Percentiles rank a stretch among this genome's conserved stretches.
These are phyloP conservation scores for Bruguiera parviflora DNA, from an alignment of 345 rosid genomes.

Conservation along the genomic window DNA sequence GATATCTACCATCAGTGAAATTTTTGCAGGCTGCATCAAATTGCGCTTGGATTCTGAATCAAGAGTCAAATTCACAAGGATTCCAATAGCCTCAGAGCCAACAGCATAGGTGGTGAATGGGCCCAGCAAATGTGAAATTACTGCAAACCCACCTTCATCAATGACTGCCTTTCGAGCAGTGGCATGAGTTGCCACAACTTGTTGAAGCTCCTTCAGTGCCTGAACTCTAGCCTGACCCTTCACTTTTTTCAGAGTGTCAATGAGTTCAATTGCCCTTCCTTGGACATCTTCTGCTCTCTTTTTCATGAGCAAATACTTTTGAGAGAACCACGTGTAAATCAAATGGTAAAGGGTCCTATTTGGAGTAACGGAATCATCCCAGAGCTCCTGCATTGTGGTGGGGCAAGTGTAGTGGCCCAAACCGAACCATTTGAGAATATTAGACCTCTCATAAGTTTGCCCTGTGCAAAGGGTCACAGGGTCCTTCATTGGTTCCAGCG, in stretches of 20 bases:
- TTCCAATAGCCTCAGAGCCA: slow-evolving; percentile 59
- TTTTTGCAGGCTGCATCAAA: slow-evolving; percentile 62
- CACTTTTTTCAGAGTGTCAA: slow-evolving; percentile 52
- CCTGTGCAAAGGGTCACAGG: slow-evolving; percentile 80
- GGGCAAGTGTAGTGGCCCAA: slow-evolving; percentile 70
- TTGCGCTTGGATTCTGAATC: slow-evolving; percentile 50
- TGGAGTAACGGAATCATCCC: slow-evolving; percentile 64
- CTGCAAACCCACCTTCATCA: slow-evolving; percentile 51
- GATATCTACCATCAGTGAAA: slow-evolving; percentile 57
- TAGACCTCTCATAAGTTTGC: slow-evolving; percentile 66
- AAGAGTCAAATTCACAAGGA: slow-evolving; percentile 58
- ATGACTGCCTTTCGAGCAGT: slow-evolving; percentile 49
- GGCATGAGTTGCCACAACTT: slow-evolving; percentile 44
- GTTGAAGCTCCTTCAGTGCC: slow-evolving; percentile 60
- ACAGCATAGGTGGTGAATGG: slow-evolving; percentile 68
- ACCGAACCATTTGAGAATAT: slow-evolving; percentile 65
- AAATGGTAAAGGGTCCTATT: slow-evolving; percentile 59
- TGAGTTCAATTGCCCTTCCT: slow-evolving; percentile 52
- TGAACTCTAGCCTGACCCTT: slow-evolving; percentile 66
- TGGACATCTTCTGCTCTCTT: slow-evolving; percentile 64
- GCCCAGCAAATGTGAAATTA: slow-evolving; percentile 47
- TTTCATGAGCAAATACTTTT: slow-evolving; percentile 53
- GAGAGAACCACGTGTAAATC: slow-evolving; percentile 63
- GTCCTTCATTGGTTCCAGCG: slow-evolving; percentile 71
- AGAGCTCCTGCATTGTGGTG: slow-evolving; percentile 74